Evolutionary conservation across 495 filamentous ascomycete species (phyloP).

Genomic region (Penicillium herquei): DNA sequence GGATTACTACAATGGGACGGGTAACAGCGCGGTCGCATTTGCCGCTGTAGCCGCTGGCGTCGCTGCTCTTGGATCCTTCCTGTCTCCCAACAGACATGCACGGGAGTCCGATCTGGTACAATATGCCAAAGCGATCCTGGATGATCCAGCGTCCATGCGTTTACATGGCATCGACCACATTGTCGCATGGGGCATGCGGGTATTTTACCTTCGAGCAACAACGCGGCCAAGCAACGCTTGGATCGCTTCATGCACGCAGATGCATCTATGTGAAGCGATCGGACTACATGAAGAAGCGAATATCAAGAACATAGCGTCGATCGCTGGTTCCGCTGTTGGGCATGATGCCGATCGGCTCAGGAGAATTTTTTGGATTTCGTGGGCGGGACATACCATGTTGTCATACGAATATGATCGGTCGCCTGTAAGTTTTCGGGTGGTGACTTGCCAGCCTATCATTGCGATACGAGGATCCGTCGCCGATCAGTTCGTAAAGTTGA

Average conservation of each 20-base stretch:
- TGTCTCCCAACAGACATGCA: constrained; percentile 26
- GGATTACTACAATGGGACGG: constrained; percentile 23
- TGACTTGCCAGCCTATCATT: constrained; percentile 26
- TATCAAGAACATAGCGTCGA: constrained; percentile 26
- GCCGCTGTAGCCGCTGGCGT: constrained; percentile 29
- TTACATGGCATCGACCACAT: constrained; percentile 31
- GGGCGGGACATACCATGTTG: constrained; percentile 33
- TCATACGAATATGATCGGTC: constrained; percentile 34
- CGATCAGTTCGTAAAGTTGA: constrained; percentile 28
- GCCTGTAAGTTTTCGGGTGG: constrained; percentile 21
- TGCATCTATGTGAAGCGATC: constrained; percentile 32
- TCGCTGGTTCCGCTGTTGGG: constrained; percentile 22
- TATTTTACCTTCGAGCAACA: constrained; percentile 35
- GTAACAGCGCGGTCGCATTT: constrained; percentile 24
- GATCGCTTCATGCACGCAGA: constrained; percentile 34
- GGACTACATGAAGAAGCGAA: constrained; percentile 31
- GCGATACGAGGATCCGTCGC: constrained; percentile 21
- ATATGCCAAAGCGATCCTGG: constrained; percentile 34
- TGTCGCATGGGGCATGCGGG: constrained; percentile 33
- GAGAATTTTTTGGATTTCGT: constrained; percentile 34
- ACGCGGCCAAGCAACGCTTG: constrained; percentile 35
- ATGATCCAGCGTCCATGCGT: constrained; percentile 31
- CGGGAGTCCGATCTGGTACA: constrained; percentile 29
- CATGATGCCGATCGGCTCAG: constrained; percentile 31
- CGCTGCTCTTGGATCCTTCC: constrained; percentile 30